Evolutionary conservation across 108 stramenopile species (phyloP), one percentile per base, ranked within the genome.

Genomic region (Thalassiosira profunda): DNA sequence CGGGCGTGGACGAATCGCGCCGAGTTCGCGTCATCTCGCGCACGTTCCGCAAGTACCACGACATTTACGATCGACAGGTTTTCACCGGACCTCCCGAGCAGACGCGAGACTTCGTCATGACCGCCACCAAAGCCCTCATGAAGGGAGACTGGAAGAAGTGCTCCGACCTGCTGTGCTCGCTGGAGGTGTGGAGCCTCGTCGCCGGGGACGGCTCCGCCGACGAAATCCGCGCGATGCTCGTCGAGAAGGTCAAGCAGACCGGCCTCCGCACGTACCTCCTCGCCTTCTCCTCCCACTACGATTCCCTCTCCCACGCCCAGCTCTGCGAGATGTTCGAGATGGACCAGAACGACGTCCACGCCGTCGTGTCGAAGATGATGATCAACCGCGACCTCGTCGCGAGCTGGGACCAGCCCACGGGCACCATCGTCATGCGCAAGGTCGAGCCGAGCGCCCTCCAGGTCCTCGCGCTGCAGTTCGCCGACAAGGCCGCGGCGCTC

Each of bases 21-120:
- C 82, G 86, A 37, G 31, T 61, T 25, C 78, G 90, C n/a, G 65
- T 90, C 40, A 85, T 96, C 49, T 96, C 95, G 18, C 94, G 96
- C 41, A 86, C 90, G 70, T 98, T 98, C 87, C 93, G 98, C 44
- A 94, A 96, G 65, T 84, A 91, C 52, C 70, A 90, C 47, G 97
- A 98, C 55, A 95, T 91, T 38, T 97, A 93, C 76, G 78, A 93
- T 62, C 91, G 93, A 40, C 97, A 98, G 80, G 94, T 96, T 18
- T 99, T 99, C 70, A 96, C 97, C 1, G 99, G 98, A 28, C 98
- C 98, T 33, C 99, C 99, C 6, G 99, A 99, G 76, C 97, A 95
- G 63, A 98, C 95, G 9, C 84, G 97, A 29, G 99, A 99, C 79
- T 96, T 89, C 74, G 93, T 99, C 43, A 95, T 99, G 86, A 74